phyloP scores from a whole-genome alignment of 805 yeast genomes.

The Metschnikowia kunwiensis region DNA sequence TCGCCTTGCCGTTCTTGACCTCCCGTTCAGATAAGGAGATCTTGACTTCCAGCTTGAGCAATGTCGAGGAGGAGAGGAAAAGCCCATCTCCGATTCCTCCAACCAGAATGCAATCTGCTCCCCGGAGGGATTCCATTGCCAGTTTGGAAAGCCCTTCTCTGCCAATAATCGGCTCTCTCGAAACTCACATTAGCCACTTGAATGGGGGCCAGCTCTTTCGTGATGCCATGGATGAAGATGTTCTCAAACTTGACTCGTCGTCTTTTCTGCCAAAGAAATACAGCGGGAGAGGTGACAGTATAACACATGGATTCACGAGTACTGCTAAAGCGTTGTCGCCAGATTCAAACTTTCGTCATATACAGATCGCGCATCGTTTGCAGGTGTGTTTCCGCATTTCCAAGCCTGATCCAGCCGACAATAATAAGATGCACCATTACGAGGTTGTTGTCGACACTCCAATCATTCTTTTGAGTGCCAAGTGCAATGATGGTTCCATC shows the following conservation, averaged over 20 bases:
- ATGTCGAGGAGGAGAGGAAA: constrained; percentile 8
- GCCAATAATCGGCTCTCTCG: constrained; percentile 39
- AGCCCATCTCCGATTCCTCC: constrained; percentile 3
- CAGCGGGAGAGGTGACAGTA: constrained; percentile 24
- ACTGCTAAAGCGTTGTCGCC: constrained; percentile 50
- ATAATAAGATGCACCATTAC: constrained; percentile 60
- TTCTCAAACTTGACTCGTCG: constrained; percentile 30
- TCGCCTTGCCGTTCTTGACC: constrained; percentile 44
- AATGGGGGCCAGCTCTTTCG: constrained; percentile 7
- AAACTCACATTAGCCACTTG: constrained; percentile 35
- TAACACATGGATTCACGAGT: constrained; percentile 35
- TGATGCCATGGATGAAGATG: constrained; percentile 18
- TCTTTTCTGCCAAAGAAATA: constrained; percentile 28
- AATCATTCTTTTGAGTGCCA: constrained; percentile 44
- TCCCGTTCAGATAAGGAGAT: constrained; percentile 33
- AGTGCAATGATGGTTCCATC: constrained; percentile 38
- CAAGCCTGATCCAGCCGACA: constrained; percentile 49
- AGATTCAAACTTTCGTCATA: constrained; percentile 60
- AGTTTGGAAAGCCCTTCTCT: constrained; percentile 21
- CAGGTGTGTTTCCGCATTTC: constrained; percentile 71
- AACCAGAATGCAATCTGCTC: not conserved
- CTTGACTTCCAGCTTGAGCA: constrained; percentile 19
- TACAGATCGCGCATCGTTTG: constrained; percentile 62
- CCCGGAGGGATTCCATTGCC: constrained; percentile 9
- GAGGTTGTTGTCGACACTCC: constrained; percentile 83